phyloP scores from a whole-genome alignment of 805 yeast species.

The Kuraishia hungarica region DNA sequence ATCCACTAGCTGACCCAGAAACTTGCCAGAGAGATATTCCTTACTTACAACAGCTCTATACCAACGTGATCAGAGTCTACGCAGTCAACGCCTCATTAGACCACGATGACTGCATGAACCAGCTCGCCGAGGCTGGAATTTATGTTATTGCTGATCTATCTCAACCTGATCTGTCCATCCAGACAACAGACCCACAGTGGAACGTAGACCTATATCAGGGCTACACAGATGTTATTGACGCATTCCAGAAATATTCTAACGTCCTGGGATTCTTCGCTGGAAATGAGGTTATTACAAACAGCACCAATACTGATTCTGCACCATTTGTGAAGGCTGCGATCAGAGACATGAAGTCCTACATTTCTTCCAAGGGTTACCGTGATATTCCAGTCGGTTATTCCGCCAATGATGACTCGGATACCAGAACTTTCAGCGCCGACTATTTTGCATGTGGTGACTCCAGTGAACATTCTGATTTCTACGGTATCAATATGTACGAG shows the following conservation, averaged over 20 bases:
- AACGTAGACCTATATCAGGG: constrained; percentile 60
- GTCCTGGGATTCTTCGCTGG: constrained; percentile 95
- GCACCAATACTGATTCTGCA: constrained; percentile 78
- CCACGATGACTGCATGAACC: constrained; percentile 74
- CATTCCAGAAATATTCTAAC: constrained; percentile 68
- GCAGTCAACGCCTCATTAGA: constrained; percentile 65
- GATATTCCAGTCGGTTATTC: constrained; percentile 90
- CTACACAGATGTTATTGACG: constrained; percentile 77
- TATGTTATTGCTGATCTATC: constrained; percentile 87
- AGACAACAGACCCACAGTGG: constrained; percentile 76
- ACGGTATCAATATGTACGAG: constrained; percentile 81
- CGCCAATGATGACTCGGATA: constrained; percentile 78
- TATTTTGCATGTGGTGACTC: constrained; percentile 80
- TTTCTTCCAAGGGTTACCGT: constrained; percentile 58
- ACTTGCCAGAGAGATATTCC: constrained; percentile 80
- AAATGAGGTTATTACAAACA: constrained; percentile 88
- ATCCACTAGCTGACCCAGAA: constrained; percentile 67
- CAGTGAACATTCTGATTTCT: constrained; percentile 61
- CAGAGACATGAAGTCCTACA: constrained; percentile 79
- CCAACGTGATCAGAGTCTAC: constrained; percentile 81
- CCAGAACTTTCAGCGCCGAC: constrained; percentile 71
- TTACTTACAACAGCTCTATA: constrained; percentile 54
- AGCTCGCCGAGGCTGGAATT: constrained; percentile 76
- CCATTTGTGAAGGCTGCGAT: constrained; percentile 95
- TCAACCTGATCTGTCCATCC: constrained; percentile 73